A percentile compares a stretch with the other conserved stretches of the same genome.
Evolutionary conservation across 352 stramenopile genomes (phyloP).

Genomic region (Achlya hypogyna): DNA sequence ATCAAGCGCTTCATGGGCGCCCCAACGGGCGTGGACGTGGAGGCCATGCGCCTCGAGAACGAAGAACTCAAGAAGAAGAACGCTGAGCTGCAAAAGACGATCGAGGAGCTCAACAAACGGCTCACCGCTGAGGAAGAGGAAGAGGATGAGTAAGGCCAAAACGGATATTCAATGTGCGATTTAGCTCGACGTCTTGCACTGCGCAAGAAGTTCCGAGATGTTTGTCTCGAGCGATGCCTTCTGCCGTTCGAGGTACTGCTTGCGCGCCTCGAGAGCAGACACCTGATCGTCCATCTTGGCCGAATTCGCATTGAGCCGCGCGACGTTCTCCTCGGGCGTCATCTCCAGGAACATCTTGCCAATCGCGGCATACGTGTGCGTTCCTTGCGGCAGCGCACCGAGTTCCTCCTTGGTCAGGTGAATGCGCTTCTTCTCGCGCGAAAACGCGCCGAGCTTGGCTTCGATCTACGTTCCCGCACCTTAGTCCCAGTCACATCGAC

Average conservation of each 20-base stretch:
- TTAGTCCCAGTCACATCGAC: background rate
- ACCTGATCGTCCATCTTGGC: conserved; percentile 57
- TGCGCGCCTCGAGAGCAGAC: conserved; percentile 61
- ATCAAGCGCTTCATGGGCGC: conserved; percentile 94
- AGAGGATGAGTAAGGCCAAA: conserved; percentile 31
- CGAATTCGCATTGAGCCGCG: conserved; percentile 46
- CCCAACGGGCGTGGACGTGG: conserved; percentile 84
- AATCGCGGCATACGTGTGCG: conserved; percentile 65
- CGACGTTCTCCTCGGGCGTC: conserved; percentile 37
- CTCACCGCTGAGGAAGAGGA: conserved; percentile 46
- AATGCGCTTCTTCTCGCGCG: conserved; percentile 67
- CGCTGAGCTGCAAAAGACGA: conserved; percentile 80
- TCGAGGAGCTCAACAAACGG: conserved; percentile 86
- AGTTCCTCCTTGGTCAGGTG: conserved; percentile 67
- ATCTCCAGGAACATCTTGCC: conserved; percentile 80
- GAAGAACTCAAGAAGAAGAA: conserved; percentile 91
- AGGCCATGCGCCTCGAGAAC: conserved; percentile 82
- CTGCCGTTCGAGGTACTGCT: conserved; percentile 73
- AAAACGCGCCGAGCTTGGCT: conserved; percentile 44
- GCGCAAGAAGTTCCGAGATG: conserved; percentile 73
- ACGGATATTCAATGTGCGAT: background rate
- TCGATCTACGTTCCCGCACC: conserved; percentile 41
- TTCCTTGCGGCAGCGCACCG: conserved; percentile 42
- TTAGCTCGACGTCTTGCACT: conserved; percentile 31
- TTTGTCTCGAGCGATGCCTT: conserved; percentile 72